Conservation (phyloP, 352 stramenopile genomes). For the Pythium vanterpoolii region DNA sequence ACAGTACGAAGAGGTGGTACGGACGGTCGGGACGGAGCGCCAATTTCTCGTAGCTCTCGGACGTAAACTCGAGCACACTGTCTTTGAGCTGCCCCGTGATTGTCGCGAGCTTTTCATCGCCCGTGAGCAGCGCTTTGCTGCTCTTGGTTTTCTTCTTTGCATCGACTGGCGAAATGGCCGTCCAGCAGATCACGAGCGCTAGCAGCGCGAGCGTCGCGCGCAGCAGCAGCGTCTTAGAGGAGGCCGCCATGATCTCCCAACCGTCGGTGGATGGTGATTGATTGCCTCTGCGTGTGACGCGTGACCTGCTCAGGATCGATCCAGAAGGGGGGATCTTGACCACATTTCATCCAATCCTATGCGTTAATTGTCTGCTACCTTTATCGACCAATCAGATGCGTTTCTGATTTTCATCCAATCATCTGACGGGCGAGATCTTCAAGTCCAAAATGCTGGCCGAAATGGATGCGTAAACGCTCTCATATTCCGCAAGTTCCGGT, state of each 20-base stretch:
- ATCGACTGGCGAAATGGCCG: conserved; percentile 28
- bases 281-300: conserved; percentile 23
- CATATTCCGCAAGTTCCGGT: background rate
- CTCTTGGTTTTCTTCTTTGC: conserved; percentile 31
- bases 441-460: background rate
- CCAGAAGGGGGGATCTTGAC: conserved; percentile 17
- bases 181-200: conserved; percentile 29
- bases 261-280: too few relatives aligned
- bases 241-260: conserved; percentile 10
- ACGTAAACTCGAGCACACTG: conserved; percentile 56
- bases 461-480: conserved; percentile 27
- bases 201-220: conserved; percentile 36
- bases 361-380: background rate
- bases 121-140: conserved; percentile 26
- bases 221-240: conserved; percentile 21
- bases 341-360: conserved; percentile 23
- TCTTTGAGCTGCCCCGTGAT: conserved; percentile 48
- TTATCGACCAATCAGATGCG: conserved; percentile 3
- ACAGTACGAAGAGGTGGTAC: conserved; percentile 79
- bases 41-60: conserved; percentile 53
- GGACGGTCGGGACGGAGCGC: conserved; percentile 63
- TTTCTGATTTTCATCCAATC: conserved; percentile 11
- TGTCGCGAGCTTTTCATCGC: conserved; percentile 62
- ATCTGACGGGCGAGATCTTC: conserved; percentile 2
- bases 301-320: conserved; percentile 19